Conservation (phyloP, 495 filamentous ascomycete genomes). For the Talaromyces stipitatus region DNA sequence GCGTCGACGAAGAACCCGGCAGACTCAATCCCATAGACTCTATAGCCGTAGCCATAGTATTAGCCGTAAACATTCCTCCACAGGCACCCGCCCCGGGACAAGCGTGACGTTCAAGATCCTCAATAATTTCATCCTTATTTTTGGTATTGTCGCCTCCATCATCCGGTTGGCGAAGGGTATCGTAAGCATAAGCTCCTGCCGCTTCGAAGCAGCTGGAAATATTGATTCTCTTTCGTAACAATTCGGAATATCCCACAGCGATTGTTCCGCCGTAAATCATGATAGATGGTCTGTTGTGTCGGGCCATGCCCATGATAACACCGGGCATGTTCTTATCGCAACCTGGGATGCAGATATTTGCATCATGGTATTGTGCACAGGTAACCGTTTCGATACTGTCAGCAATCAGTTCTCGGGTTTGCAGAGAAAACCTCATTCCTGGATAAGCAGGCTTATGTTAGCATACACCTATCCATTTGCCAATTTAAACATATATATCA, state of each 20-base stretch:
- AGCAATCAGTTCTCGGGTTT: slow-evolving; percentile 90
- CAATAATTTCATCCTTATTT: slow-evolving; percentile 71
- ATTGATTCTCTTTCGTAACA: slow-evolving; percentile 76
- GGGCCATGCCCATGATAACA: slow-evolving; percentile 70
- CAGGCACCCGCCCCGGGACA: slow-evolving; percentile 93
- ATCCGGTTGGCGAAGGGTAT: slow-evolving; percentile 51
- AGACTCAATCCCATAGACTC: slow-evolving; percentile 91
- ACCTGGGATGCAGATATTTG: slow-evolving; percentile 88
- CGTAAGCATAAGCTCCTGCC: slow-evolving; percentile 77
- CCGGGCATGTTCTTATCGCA: slow-evolving; percentile 99
- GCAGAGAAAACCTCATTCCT: slow-evolving; percentile 98
- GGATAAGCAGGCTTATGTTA: background rate
- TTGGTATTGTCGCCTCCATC: slow-evolving; percentile 49
- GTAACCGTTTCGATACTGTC: slow-evolving; percentile 92
- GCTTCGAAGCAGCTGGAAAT: slow-evolving; percentile 89
- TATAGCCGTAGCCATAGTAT: slow-evolving; percentile 95
- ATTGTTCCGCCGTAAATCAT: slow-evolving; percentile 92
- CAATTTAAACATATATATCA: too few species aligned
- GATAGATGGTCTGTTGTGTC: slow-evolving; percentile 82
- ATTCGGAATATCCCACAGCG: slow-evolving; percentile 70
- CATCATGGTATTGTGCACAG: slow-evolving; percentile 82
- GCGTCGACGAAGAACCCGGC: slow-evolving; percentile 85
- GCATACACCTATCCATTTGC: background rate
- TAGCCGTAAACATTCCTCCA: slow-evolving; percentile 95
- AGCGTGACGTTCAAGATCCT: slow-evolving; percentile 76